Evolutionary conservation across 208 protist genomes (phyloP), one percentile per base, ranked within the genome.

Genomic region (Trypanosoma cruzi): DNA sequence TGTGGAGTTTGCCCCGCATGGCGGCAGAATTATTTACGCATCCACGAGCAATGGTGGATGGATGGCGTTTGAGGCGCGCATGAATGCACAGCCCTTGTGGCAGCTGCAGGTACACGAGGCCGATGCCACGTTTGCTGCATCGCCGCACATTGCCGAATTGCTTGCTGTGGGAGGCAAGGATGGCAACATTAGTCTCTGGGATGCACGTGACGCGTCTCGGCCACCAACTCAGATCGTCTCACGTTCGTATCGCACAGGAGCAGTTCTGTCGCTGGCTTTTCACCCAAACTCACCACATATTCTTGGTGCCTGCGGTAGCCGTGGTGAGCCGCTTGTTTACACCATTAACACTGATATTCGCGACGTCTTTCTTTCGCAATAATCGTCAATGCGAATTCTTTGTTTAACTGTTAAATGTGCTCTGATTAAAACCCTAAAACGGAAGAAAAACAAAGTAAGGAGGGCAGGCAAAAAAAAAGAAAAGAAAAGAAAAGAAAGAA

Each of bases 101-200:
- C 62, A 74, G 46, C 32, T 93, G 66, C 70, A 82, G 34, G 80
- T 86, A 29, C 93, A 97, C 75, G 58, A 70, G 34, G 84, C 77
- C 11, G 89, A 96, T 55, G 80, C 83, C 26, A 94, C 84, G 36
- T 89, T 98, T 64, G 49, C 60, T 49, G 89, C 86, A 71, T 94
- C 86, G 26, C 86, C 81, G 1, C 84, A 88, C 32, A 79, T 93
- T 2, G 72, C 78, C 1, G 93, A 88, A 0, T 81, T 98, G 13
- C 79, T 93, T 50, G 95, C 92, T 0, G 95, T 92, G 7, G 90
- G 90, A n/a, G 92, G 92, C 26, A 89, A 90, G 73, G 95, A 98
- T 56, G 88, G 90, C 22, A 31, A 78, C 11, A 86, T 97, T 64
- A 88, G 83, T 44, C 68, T 98, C 52, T 98, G 95, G 94, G 86